phyloP scores from a whole-genome alignment of 2,329 filamentous ascomycete species.

The Dothideomycetes sp. region DNA sequence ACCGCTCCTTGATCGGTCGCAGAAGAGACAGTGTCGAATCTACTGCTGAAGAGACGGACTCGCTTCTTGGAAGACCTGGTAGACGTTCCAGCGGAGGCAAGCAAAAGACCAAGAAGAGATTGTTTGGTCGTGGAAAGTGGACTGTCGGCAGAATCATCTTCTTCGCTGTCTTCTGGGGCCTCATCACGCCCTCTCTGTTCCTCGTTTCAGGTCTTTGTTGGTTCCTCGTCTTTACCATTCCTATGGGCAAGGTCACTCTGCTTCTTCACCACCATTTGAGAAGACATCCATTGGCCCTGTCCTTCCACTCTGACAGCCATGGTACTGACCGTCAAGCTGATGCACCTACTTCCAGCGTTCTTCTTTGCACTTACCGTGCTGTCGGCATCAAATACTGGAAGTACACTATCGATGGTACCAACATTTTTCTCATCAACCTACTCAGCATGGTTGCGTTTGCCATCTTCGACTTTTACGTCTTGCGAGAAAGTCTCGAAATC shows the following conservation, averaged over 20 bases:
- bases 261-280: slow-evolving; percentile 85
- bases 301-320: slow-evolving; percentile 78
- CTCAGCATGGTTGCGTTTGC: slow-evolving; percentile 89
- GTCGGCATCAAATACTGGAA: slow-evolving; percentile 97
- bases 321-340: slow-evolving; percentile 37
- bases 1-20: slow-evolving; percentile 73
- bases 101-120: slow-evolving; percentile 57
- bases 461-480: slow-evolving; percentile 82
- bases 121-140: slow-evolving; percentile 95
- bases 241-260: slow-evolving; percentile 92
- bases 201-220: slow-evolving; percentile 83
- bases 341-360: slow-evolving; percentile 59
- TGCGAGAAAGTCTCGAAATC: slow-evolving; percentile 59
- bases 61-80: slow-evolving; percentile 63
- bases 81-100: slow-evolving; percentile 28
- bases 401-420: slow-evolving; percentile 95
- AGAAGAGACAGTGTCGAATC: slow-evolving; percentile 86
- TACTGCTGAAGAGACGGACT: slow-evolving; percentile 70
- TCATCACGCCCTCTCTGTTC: slow-evolving; percentile 79
- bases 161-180: slow-evolving; percentile 90
- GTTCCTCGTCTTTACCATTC: slow-evolving; percentile 95
- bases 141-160: slow-evolving; percentile 90
- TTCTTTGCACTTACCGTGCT: slow-evolving; percentile 93
- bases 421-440: slow-evolving; percentile 97
- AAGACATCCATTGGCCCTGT: slow-evolving; percentile 82